Percentiles rank a stretch among this genome's conserved stretches.
Conservation (phyloP, 331 rosid genomes). For the Spiraea crenata region DNA sequence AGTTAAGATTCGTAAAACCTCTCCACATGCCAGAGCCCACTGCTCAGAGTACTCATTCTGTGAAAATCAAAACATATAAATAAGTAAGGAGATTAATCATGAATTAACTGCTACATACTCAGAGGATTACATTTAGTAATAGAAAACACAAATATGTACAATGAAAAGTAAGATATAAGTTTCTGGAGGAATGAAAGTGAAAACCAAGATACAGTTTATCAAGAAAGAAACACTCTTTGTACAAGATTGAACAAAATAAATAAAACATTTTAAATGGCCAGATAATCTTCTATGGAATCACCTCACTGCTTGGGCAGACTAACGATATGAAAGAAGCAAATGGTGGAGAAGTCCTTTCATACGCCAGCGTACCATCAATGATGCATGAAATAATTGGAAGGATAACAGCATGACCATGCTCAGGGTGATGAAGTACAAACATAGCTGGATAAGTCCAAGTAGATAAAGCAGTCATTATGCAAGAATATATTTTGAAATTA, state of each 20-base stretch:
- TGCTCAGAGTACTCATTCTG: slow-evolving; percentile 97
- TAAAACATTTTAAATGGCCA: slow-evolving; percentile 15
- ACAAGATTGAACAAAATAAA: neutral
- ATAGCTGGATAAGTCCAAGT: slow-evolving; percentile 61
- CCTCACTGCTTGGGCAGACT: slow-evolving; percentile 87
- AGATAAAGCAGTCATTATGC: slow-evolving; percentile 30
- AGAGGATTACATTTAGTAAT: slow-evolving; percentile 5
- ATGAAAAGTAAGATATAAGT: neutral
- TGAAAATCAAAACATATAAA: slow-evolving; percentile 17
- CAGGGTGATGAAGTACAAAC: slow-evolving; percentile 96
- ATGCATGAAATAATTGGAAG: slow-evolving; percentile 95
- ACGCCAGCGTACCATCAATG: slow-evolving; percentile 78
- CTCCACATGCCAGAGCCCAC: slow-evolving; percentile 99
- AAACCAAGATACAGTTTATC: neutral
- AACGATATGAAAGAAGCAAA: slow-evolving; percentile 90
- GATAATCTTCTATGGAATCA: slow-evolving; percentile 23
- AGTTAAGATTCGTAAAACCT: slow-evolving; percentile 88
- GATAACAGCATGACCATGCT: slow-evolving; percentile 97
- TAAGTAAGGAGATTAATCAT: slow-evolving; percentile 2
- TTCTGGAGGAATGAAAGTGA: slow-evolving; percentile 14
- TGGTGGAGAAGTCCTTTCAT: slow-evolving; percentile 73
- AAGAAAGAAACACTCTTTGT: neutral
- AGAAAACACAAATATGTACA: neutral
- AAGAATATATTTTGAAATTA: slow-evolving; percentile 20
- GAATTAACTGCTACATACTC: slow-evolving; percentile 18